Base-by-base conservation (phyloP, 2,329 filamentous ascomycete genomes). In the Diaporthe vexans region DNA sequence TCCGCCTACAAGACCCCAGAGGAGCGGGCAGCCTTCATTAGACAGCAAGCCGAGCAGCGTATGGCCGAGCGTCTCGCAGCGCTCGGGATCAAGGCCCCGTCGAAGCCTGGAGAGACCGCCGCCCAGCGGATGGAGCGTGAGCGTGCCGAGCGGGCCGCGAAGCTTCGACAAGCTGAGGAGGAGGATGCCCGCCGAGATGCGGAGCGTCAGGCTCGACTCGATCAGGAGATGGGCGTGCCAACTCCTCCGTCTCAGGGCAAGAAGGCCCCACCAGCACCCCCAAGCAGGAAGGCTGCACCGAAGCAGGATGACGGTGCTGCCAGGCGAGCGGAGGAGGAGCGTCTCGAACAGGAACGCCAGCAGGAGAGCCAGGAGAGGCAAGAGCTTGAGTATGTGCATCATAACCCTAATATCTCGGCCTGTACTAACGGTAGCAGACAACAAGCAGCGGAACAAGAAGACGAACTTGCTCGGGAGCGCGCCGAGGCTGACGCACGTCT, bases 41-140 rank as follows among this genome's bases (percentile, higher is more conserved):
- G 97, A 82, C 95, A 98, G 82, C 96, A 98, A 82, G 97, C 97
- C 11, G 95, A 98, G 82, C 94, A 96, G 81, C 94, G 96, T 75
- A 98, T 99, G 93, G 96, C 97, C 48, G 97, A 98, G 83, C 93
- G 97, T 75, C 90, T 99, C 79, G 97, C 97, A 75, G 96, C 96
- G 61, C 90, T 98, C 76, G 97, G 97, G 48, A 93, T 99, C 81
- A 97, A 95, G 82, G 92, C 95, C 40, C 93, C 94, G 8, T 88
- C 88, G 24, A 97, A 97, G 81, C 85, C 92, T 52, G 92, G 93
- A 4, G 97, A 99, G 85, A 94, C 92, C 40, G 86, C 95, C 46
- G 90, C 93, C 73, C 95, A 99, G 84, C 91, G 95, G 76, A 91
- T 94, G 74, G 97, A 98, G 81, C 94, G 97, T 37, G 97, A 99